Percentiles rank a stretch among this genome's conserved stretches.
These are phyloP conservation scores for Ogataea degrootiae DNA, from an alignment of 805 yeast genomes.

Conservation along the genomic window DNA sequence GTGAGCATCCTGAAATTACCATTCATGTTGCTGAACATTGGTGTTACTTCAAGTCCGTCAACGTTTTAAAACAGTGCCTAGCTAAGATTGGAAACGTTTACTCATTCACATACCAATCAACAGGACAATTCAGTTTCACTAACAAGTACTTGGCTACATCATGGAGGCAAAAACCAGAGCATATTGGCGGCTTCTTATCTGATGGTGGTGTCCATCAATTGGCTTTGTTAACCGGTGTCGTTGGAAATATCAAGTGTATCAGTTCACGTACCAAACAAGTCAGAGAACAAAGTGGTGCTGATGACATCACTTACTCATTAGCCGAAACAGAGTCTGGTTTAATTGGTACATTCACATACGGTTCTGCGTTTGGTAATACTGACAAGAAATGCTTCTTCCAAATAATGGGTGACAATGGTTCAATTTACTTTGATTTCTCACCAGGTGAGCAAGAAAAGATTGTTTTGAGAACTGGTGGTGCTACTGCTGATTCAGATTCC, in stretches of 20 bases:
- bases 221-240: conserved; percentile 75
- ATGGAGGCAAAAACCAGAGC: conserved; percentile 91
- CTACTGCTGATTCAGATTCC: conserved; percentile 46
- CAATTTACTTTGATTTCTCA: conserved; percentile 63
- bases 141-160: conserved; percentile 63
- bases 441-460: conserved; percentile 40
- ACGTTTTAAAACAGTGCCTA: conserved; percentile 49
- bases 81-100: conserved; percentile 68
- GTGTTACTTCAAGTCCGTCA: conserved; percentile 63
- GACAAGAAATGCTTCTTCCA: conserved; percentile 62
- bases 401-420: conserved; percentile 77
- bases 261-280: conserved; percentile 77
- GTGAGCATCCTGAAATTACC: conserved; percentile 53
- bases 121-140: conserved; percentile 62
- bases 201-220: conserved; percentile 98
- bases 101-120: conserved; percentile 67
- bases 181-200: conserved; percentile 85
- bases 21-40: conserved; percentile 83
- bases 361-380: conserved; percentile 81
- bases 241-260: conserved; percentile 69
- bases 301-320: conserved; percentile 74
- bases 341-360: conserved; percentile 83
- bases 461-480: conserved; percentile 46
- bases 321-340: conserved; percentile 52
- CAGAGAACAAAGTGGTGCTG: conserved; percentile 72